Evolutionary conservation across 2,329 filamentous ascomycete genomes (phyloP).

Genomic region (Colletotrichum falcatum): DNA sequence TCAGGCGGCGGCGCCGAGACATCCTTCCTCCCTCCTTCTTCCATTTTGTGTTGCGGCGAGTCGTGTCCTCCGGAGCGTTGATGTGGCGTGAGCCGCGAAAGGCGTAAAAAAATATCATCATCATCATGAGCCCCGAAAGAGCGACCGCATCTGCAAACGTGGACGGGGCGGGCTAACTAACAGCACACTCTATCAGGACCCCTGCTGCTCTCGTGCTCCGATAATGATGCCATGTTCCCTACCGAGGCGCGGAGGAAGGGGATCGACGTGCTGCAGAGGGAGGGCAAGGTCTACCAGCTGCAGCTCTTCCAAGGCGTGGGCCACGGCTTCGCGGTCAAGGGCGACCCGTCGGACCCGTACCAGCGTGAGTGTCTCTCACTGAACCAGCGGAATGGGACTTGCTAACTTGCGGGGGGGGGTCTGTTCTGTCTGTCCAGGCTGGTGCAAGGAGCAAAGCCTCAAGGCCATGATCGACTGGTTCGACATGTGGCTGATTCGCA

Average conservation of each 20-base stretch:
- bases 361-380: slow-evolving; percentile 19
- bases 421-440: slow-evolving; percentile 44
- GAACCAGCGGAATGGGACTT: slow-evolving; percentile 15
- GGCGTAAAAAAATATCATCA: no score
- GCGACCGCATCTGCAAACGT: no score
- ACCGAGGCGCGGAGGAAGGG: slow-evolving; percentile 53
- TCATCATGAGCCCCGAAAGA: no score
- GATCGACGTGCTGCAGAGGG: slow-evolving; percentile 55
- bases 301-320: slow-evolving; percentile 71
- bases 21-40: neutral
- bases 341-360: slow-evolving; percentile 56
- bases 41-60: no score
- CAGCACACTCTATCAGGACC: slow-evolving; percentile 50
- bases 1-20: neutral
- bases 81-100: neutral
- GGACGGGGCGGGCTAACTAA: neutral
- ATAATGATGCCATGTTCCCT: slow-evolving; percentile 58
- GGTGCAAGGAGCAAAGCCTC: slow-evolving; percentile 49
- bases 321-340: slow-evolving; percentile 74
- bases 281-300: slow-evolving; percentile 67
- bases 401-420: slow-evolving; percentile 30
- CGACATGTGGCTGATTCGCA: slow-evolving; percentile 45
- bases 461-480: slow-evolving; percentile 47
- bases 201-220: slow-evolving; percentile 59
- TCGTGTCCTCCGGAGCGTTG: neutral